These are phyloP conservation scores for Pterocarpus macrocarpus DNA, from an alignment of 306 rosid species.

Conservation along the genomic window DNA sequence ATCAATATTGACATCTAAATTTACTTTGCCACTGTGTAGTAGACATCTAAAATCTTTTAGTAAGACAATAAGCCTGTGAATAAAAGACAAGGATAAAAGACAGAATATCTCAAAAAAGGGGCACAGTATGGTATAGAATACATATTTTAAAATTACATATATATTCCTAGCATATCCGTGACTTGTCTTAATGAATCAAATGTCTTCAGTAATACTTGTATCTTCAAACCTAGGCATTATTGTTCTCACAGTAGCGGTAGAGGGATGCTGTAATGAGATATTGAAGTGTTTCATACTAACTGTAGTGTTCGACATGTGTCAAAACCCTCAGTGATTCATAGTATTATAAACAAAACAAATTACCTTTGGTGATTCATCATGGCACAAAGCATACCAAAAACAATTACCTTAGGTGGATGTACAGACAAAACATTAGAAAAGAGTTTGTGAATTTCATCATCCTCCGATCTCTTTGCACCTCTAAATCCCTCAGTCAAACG, in stretches of 20 bases:
- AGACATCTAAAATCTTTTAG: neutral
- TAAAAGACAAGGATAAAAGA: neutral
- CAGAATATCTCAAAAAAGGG: neutral
- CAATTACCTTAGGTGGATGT: conserved; percentile 83
- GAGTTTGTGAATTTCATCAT: conserved; percentile 76
- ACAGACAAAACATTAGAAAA: conserved; percentile 80
- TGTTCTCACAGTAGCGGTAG: neutral
- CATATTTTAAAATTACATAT: too few species aligned
- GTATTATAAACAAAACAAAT: conserved; percentile 27
- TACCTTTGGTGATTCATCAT: conserved; percentile 20
- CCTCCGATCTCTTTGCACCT: conserved; percentile 75
- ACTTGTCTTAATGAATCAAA: conserved; percentile 23
- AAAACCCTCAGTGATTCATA: neutral
- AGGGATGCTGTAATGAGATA: conserved; percentile 11
- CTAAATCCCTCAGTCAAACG: conserved; percentile 83
- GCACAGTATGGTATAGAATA: neutral
- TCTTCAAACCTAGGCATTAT: neutral
- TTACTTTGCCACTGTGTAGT: neutral
- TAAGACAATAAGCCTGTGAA: neutral
- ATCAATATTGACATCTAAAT: conserved; percentile 8
- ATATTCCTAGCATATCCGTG: conserved; percentile 10
- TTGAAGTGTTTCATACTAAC: conserved; percentile 10
- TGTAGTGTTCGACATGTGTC: neutral
- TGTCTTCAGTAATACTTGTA: conserved; percentile 11
- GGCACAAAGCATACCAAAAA: neutral